These are phyloP conservation scores for Salix arbutifolia DNA, from an alignment of 345 rosid genomes.

Conservation along the genomic window DNA sequence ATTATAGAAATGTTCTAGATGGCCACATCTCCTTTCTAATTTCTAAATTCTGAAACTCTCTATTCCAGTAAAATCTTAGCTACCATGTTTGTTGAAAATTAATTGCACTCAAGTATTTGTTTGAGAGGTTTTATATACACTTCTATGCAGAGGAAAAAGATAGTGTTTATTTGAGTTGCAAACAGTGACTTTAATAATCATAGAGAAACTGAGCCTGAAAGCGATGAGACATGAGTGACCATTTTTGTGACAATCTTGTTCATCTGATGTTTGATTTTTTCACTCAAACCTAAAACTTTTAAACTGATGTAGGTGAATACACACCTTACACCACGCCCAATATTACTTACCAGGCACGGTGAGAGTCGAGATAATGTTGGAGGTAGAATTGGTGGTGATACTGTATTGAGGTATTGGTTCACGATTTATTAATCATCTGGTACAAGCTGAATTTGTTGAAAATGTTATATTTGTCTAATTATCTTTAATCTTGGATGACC, in stretches of 20 bases:
- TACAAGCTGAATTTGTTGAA: neutral
- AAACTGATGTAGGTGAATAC: constrained; percentile 72
- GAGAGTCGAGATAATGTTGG: constrained; percentile 96
- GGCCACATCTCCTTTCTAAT: neutral
- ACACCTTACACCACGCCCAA: constrained; percentile 98
- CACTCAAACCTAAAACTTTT: neutral
- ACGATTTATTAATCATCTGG: neutral
- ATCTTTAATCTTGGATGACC: constrained; percentile 1
- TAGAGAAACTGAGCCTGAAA: neutral
- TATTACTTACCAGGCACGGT: constrained; percentile 96
- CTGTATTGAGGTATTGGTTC: constrained; percentile 61
- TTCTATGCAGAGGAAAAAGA: neutral
- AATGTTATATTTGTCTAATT: neutral
- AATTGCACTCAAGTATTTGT: neutral
- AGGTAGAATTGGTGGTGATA: constrained; percentile 96
- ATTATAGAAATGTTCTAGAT: neutral
- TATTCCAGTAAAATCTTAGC: neutral
- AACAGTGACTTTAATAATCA: neutral
- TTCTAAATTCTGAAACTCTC: neutral
- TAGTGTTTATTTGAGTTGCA: neutral
- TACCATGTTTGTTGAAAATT: neutral
- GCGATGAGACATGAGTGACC: neutral
- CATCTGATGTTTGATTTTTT: neutral
- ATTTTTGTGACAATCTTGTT: neutral
- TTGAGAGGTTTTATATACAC: neutral